A percentile compares a stretch with the other conserved stretches of the same genome.
Conservation (phyloP, 1,284 basidiomycete genomes). For the Athelia psychrophila region DNA sequence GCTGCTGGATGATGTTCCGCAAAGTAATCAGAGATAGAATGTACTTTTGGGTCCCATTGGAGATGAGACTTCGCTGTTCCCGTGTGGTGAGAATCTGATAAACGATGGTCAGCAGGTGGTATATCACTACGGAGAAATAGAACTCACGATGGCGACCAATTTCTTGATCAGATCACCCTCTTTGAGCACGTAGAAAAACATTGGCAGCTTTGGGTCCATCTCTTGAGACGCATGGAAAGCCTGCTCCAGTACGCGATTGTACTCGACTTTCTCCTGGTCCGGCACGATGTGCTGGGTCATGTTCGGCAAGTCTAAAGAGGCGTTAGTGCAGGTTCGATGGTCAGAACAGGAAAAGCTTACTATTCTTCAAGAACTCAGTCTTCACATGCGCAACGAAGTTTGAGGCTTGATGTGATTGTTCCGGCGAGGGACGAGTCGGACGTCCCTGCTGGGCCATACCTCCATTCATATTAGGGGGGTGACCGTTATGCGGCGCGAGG, state of each 20-base stretch:
- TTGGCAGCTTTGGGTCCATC: conserved; percentile 46
- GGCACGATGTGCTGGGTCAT: conserved; percentile 38
- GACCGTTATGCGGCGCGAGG: conserved; percentile 9
- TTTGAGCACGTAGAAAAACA: conserved; percentile 43
- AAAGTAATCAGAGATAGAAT: conserved; percentile 44
- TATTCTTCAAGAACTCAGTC: conserved; percentile 25
- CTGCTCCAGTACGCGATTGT: conserved; percentile 46
- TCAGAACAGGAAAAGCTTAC: conserved; percentile 21
- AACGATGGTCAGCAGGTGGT: conserved; percentile 5
- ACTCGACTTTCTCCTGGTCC: conserved; percentile 50
- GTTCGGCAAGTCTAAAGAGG: conserved; percentile 21
- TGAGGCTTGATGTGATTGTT: conserved; percentile 13
- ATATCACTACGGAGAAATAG: conserved; percentile 1
- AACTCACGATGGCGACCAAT: conserved; percentile 51
- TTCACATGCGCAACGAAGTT: conserved; percentile 30
- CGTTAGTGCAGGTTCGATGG: conserved; percentile 8
- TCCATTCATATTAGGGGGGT: conserved; percentile 7
- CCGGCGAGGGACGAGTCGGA: conserved; percentile 6
- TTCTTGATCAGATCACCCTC: conserved; percentile 43
- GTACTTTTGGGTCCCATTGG: conserved; percentile 44
- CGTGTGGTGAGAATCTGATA: conserved; percentile 47
- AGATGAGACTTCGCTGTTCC: conserved; percentile 47
- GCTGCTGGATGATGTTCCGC: conserved; percentile 43
- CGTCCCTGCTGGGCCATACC: neutral
- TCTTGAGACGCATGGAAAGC: conserved; percentile 40